Conservation (phyloP, 192 early-diverging fungal species). For the Mortierella antarctica region DNA sequence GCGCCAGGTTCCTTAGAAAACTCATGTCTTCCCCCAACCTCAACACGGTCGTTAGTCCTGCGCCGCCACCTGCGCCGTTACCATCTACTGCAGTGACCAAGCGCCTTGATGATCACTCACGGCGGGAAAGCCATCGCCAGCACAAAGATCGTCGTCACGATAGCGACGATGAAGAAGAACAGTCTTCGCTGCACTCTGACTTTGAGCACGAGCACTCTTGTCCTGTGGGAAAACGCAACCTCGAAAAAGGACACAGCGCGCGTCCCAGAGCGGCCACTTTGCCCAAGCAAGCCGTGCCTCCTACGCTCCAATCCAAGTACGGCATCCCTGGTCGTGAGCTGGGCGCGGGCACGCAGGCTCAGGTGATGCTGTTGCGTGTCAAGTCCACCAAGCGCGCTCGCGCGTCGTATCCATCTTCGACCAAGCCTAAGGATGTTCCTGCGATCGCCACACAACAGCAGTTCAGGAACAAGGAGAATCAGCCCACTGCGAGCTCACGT, state of each 20-base stretch:
- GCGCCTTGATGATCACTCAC: too few relatives aligned
- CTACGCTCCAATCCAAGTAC: constrained; percentile 47
- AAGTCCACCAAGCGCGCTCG: constrained; percentile 25
- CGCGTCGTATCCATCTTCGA: neutral
- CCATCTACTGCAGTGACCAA: too few relatives aligned
- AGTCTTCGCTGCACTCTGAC: neutral
- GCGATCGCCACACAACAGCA: neutral
- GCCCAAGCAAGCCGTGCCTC: constrained; percentile 5
- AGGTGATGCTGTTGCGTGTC: constrained; percentile 42
- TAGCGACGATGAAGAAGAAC: neutral
- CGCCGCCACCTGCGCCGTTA: too few relatives aligned
- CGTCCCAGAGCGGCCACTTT: constrained; percentile 7
- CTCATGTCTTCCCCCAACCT: constrained; percentile 38
- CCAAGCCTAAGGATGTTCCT: neutral
- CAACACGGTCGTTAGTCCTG: constrained; percentile 10
- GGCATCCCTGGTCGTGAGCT: constrained; percentile 36
- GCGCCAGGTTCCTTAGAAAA: constrained; percentile 28
- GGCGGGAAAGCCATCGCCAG: neutral
- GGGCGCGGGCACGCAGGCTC: constrained; percentile 42
- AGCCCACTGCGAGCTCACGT: neutral
- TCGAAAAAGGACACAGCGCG: neutral
- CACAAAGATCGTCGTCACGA: neutral
- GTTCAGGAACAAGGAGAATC: neutral
- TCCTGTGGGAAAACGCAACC: constrained; percentile 25
- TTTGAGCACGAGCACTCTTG: constrained; percentile 39